phyloP scores from a whole-genome alignment of 331 rosid genomes.

The Dryas integrifolia region DNA sequence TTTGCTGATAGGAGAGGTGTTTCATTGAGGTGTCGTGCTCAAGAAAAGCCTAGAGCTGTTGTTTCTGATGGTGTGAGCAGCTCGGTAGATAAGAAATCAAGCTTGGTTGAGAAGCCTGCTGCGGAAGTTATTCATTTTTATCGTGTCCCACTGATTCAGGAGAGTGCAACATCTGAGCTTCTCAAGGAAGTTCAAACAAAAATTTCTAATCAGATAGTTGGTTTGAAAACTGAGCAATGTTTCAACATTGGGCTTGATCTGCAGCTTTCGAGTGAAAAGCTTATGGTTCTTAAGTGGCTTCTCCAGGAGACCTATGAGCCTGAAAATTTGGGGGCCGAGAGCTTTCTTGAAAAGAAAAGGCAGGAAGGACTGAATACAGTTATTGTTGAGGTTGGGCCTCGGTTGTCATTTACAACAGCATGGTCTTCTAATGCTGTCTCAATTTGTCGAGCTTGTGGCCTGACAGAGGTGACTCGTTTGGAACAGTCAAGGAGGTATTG shows the following conservation, averaged over 20 bases:
- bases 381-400: slow-evolving; percentile 83
- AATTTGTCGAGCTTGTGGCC: slow-evolving; percentile 76
- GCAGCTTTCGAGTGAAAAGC: slow-evolving; percentile 44
- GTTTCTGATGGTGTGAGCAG: slow-evolving; percentile 47
- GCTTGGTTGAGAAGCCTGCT: slow-evolving; percentile 51
- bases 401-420: slow-evolving; percentile 82
- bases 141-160: slow-evolving; percentile 67
- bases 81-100: slow-evolving; percentile 43
- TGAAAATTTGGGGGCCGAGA: slow-evolving; percentile 65
- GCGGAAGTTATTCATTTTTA: slow-evolving; percentile 55
- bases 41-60: slow-evolving; percentile 46
- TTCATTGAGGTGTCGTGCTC: slow-evolving; percentile 50
- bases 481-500: slow-evolving; percentile 83
- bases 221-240: slow-evolving; percentile 72
- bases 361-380: slow-evolving; percentile 56
- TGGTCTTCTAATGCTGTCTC: slow-evolving; percentile 94
- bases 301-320: slow-evolving; percentile 90
- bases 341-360: slow-evolving; percentile 73
- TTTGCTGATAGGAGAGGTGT: slow-evolving; percentile 31
- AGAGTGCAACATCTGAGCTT: slow-evolving; percentile 66
- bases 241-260: slow-evolving; percentile 60
- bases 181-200: slow-evolving; percentile 60
- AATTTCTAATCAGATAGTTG: slow-evolving; percentile 62
- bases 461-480: slow-evolving; percentile 75
- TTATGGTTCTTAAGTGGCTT: slow-evolving; percentile 69